These are phyloP conservation scores for Euphorbia tirucalli DNA, from an alignment of 345 rosid species.

Conservation along the genomic window DNA sequence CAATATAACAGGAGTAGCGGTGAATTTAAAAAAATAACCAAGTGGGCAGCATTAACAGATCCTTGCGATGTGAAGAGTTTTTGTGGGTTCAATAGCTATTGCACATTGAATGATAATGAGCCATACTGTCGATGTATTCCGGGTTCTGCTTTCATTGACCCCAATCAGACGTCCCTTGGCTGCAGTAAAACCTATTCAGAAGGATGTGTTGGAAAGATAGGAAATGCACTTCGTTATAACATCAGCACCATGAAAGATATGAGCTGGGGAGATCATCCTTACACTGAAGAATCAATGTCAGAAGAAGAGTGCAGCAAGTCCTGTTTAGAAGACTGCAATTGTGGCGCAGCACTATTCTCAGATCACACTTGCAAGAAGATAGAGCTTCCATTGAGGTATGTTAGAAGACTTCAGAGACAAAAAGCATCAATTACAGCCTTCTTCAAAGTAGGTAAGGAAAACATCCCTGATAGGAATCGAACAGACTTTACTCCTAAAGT, in stretches of 20 bases:
- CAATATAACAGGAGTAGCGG: neutral
- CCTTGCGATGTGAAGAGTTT: slow-evolving; percentile 1
- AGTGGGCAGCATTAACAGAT: accelerated
- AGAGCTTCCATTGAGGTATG: slow-evolving; percentile 9
- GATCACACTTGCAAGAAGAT: slow-evolving; percentile 1
- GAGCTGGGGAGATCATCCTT: neutral
- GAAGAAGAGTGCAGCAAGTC: slow-evolving; percentile 16
- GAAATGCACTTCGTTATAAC: neutral
- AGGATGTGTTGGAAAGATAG: neutral
- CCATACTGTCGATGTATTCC: slow-evolving; percentile 18
- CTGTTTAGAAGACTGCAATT: slow-evolving; percentile 28
- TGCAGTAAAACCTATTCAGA: slow-evolving; percentile 4
- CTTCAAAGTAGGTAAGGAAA: neutral
- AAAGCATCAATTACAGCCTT: neutral
- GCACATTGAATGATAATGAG: slow-evolving; percentile 1
- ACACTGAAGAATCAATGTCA: neutral
- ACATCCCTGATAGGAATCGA: neutral
- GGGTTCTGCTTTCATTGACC: slow-evolving; percentile 15
- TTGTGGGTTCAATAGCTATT: slow-evolving; percentile 22
- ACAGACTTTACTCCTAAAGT: neutral
- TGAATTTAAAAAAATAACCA: neutral
- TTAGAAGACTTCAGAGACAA: neutral
- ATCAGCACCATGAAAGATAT: neutral
- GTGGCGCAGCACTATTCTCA: slow-evolving; percentile 13
- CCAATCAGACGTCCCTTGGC: neutral